A percentile compares a stretch with the other conserved stretches of the same genome.
phyloP scores from a whole-genome alignment of 805 yeast genomes.

The Candida railenensis region DNA sequence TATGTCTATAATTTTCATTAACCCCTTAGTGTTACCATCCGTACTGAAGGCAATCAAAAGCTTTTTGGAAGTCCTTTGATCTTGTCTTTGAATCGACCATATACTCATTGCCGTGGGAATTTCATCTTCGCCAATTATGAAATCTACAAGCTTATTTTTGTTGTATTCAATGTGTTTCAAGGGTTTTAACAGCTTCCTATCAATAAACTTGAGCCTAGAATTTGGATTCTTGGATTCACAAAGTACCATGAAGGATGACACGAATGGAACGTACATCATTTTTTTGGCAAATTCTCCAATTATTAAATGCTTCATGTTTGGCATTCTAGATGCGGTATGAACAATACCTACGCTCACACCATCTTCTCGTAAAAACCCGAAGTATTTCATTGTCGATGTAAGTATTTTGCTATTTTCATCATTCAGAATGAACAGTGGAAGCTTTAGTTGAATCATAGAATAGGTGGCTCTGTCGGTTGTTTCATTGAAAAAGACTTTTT shows the following conservation, averaged over 20 bases:
- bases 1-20: conserved; percentile 36
- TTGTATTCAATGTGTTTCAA: conserved; percentile 22
- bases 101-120: conserved; percentile 29
- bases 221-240: conserved; percentile 27
- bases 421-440: not conserved
- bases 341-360: conserved; percentile 32
- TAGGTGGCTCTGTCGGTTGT: conserved; percentile 26
- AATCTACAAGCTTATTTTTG: conserved; percentile 9
- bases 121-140: conserved; percentile 26
- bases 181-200: conserved; percentile 25
- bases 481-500: conserved; percentile 34
- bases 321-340: conserved; percentile 17
- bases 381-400: not conserved
- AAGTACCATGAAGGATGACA: conserved; percentile 27
- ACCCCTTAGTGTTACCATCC: conserved; percentile 19
- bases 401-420: not conserved
- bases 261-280: conserved; percentile 26
- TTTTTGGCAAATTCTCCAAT: conserved; percentile 34
- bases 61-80: conserved; percentile 30
- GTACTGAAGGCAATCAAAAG: conserved; percentile 28
- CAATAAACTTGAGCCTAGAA: conserved; percentile 31
- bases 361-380: conserved; percentile 28
- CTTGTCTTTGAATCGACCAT: conserved; percentile 34
- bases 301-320: conserved; percentile 27
- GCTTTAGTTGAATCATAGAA: conserved; percentile 12